Percentiles rank a stretch among this genome's conserved stretches.
phyloP scores from a whole-genome alignment of 306 rosid genomes.

The Cucumis cinereus region DNA sequence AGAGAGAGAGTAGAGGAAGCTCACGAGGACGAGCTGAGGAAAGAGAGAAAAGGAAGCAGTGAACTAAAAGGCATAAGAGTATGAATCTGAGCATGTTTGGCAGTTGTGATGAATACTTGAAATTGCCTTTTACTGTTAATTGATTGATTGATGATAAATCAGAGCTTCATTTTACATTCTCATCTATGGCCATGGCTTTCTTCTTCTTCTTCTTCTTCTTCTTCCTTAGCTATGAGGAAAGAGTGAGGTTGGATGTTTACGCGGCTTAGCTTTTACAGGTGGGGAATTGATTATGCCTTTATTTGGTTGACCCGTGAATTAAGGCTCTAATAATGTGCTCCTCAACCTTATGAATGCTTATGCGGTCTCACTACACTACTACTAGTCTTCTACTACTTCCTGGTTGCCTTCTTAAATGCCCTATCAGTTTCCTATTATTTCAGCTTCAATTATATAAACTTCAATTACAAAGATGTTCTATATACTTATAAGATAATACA shows the following conservation, averaged over 20 bases:
- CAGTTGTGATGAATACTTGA: background rate
- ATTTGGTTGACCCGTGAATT: slow-evolving; percentile 5
- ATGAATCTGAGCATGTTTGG: slow-evolving; percentile 37
- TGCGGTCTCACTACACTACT: background rate
- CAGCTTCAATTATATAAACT: too few relatives aligned
- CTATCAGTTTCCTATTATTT: background rate
- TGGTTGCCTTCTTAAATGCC: background rate
- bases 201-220: background rate
- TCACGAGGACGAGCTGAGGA: slow-evolving; percentile 46
- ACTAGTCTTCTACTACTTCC: background rate
- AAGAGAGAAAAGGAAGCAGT: slow-evolving; percentile 17
- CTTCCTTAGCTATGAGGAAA: background rate
- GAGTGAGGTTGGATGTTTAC: background rate
- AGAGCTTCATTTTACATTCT: slow-evolving; percentile 10
- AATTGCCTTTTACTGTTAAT: background rate
- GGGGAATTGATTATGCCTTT: slow-evolving; percentile 5
- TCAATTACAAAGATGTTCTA: too few relatives aligned
- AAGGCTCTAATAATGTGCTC: background rate
- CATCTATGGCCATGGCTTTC: background rate
- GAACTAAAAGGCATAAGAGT: slow-evolving; percentile 34
- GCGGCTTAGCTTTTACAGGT: background rate
- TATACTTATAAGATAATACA: too few relatives aligned
- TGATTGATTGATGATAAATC: background rate
- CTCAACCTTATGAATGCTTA: background rate
- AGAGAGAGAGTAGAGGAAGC: background rate